Base-by-base conservation (phyloP, 768 basidiomycete genomes). In the Russula sp. region DNA sequence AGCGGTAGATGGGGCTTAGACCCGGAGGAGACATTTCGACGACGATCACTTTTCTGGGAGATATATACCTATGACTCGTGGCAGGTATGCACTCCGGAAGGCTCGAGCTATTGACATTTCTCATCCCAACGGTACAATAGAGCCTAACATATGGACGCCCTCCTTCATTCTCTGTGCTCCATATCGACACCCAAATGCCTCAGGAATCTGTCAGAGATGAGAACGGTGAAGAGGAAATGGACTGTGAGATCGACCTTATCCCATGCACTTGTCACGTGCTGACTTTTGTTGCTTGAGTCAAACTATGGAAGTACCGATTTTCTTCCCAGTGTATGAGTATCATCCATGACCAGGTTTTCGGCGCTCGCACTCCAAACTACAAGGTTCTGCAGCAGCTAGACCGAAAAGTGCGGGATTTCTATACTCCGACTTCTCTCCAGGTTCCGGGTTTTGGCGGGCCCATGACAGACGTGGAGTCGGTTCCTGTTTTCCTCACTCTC, bases 131-230 rank as follows among this genome's bases (percentile, higher is more conserved):
- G 62, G 56, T 51, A 62, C 58, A 7, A 63, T 35, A 88, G 86
- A 86, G 85, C 68, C 71, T 88, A 61, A 87, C 85, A 10, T 87
- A 83, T 71, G 86, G 86, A 58, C 79, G 86, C 7, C 86, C 86
- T 3, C 86, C 86, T 3, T 86, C 86, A 7, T 79, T 87, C 58
- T 78, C 82, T 2, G 73, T 77, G 29, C 64, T 67, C 43, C 64
- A 67, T 51, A 67, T 67, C 45, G 66, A 67, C 35, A 61, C 58
- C 13, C 66, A 63, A 51, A 32, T 67, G 54, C 56, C 66, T 70
- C 78, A 9, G 84, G 85, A 69, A 74, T 84, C 63, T 82, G 85
- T 68, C 76, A 78, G 64, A 54, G 79, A 77, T 63, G 74, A 73
- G 29, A 69, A 71, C 18, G 82, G 81, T 6, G 81, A 85, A 58